A percentile compares a stretch with the other conserved stretches of the same genome.
Evolutionary conservation across 2,329 filamentous ascomycete species (phyloP).

Genomic region (Aspergillus pseudoglaucus): DNA sequence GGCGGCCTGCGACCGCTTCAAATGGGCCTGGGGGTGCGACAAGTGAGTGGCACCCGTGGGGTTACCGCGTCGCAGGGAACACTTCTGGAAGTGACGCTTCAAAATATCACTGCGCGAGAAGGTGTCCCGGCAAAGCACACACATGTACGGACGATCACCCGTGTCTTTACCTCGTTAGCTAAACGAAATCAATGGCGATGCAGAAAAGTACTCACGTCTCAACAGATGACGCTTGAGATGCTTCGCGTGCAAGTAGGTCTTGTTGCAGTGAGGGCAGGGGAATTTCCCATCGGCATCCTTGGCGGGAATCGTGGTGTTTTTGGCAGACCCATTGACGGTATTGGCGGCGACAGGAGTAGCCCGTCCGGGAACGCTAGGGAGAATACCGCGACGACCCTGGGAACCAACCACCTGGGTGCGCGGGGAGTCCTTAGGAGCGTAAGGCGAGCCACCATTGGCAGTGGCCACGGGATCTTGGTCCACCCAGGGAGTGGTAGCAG

Average conservation of each 20-base stretch:
- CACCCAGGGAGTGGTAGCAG: conserved; percentile 48
- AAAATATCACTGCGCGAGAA: conserved; percentile 97
- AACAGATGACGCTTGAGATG: conserved; percentile 94
- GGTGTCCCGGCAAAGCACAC: conserved; percentile 93
- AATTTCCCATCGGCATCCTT: conserved; percentile 98
- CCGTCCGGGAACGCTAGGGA: conserved; percentile 83
- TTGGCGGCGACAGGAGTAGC: conserved; percentile 65
- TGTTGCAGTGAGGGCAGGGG: conserved; percentile 94
- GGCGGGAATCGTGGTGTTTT: conserved; percentile 77
- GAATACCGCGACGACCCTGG: conserved; percentile 82
- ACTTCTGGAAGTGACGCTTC: conserved; percentile 99
- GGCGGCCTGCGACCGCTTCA: conserved; percentile 61
- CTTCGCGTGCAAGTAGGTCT: conserved; percentile 96
- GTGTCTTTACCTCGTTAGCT: conserved; percentile 58
- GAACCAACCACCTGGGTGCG: conserved; percentile 86
- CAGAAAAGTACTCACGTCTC: conserved; percentile 67
- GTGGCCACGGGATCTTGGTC: conserved; percentile 33
- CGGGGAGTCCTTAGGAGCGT: conserved; percentile 38
- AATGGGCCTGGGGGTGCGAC: conserved; percentile 82
- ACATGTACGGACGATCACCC: conserved; percentile 96
- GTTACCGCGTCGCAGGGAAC: conserved; percentile 91
- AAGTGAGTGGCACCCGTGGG: conserved; percentile 91
- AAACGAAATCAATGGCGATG: conserved; percentile 3
- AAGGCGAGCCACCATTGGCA: conserved; percentile 32
- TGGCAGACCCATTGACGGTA: conserved; percentile 57